A percentile compares a stretch with the other conserved stretches of the same genome.
phyloP scores from a whole-genome alignment of 2,329 filamentous ascomycete species.

The Colletotrichum sp. region DNA sequence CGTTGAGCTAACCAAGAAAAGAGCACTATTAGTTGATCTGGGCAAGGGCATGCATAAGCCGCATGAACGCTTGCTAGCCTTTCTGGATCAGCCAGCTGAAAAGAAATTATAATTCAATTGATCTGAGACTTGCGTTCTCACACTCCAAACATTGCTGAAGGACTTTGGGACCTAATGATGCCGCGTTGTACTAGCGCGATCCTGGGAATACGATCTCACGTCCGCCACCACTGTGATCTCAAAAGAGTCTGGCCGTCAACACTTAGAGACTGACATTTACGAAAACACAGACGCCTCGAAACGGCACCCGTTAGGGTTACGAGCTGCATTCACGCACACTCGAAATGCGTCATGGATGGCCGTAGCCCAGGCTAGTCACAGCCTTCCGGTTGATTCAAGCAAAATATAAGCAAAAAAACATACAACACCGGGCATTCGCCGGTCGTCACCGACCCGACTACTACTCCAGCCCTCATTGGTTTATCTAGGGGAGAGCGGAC shows the following conservation, averaged over 20 bases:
- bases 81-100: background rate
- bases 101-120: background rate
- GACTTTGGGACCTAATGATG: background rate
- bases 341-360: background rate
- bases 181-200: background rate
- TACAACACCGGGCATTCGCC: background rate
- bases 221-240: background rate
- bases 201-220: background rate
- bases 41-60: background rate
- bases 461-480: too few species aligned
- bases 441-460: background rate
- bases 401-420: background rate
- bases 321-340: background rate
- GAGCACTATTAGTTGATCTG: background rate
- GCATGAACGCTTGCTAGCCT: background rate
- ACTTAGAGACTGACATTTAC: background rate
- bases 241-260: background rate
- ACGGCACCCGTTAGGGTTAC: too few species aligned
- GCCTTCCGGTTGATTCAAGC: background rate
- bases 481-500: background rate
- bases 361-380: accelerated
- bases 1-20: background rate
- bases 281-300: background rate
- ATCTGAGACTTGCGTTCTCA: background rate
- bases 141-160: background rate